Percentiles rank a stretch among this genome's conserved stretches.
Conservation (phyloP, 2,329 filamentous ascomycete species). For the Calycina marina region DNA sequence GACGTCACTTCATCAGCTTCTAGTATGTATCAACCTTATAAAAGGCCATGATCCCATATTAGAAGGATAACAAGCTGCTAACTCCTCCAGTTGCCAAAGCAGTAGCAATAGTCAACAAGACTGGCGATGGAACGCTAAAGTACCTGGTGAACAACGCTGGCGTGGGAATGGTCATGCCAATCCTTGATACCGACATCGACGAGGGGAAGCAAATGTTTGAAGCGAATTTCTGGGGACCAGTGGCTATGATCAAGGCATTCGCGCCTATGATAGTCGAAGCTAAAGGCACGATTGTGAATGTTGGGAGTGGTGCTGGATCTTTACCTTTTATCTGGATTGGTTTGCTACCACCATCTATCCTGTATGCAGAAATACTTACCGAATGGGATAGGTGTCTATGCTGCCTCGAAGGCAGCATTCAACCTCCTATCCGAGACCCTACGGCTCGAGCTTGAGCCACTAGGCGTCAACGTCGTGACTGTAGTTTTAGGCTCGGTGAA, state of each 20-base stretch:
- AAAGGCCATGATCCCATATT: too few species aligned
- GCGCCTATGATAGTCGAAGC: conserved; percentile 13
- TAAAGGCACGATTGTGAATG: conserved; percentile 18
- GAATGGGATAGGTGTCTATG: conserved; percentile 10
- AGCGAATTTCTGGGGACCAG: conserved; percentile 18
- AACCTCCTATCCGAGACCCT: conserved; percentile 3
- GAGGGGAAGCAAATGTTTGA: conserved; percentile 18
- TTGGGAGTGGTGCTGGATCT: conserved; percentile 8
- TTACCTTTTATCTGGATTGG: conserved; percentile 16
- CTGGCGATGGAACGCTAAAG: conserved; percentile 26
- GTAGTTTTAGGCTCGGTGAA: conserved; percentile 2
- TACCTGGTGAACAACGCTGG: conserved; percentile 31
- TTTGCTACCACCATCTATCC: conserved; percentile 16
- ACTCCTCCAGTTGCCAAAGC: conserved; percentile 20
- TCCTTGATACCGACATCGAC: conserved; percentile 17
- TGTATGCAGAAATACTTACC: too few species aligned
- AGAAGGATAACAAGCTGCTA: too few species aligned
- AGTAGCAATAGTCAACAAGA: conserved; percentile 18
- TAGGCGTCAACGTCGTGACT: conserved; percentile 6
- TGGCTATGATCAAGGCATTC: conserved; percentile 19
- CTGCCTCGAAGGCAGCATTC: conserved; percentile 5
- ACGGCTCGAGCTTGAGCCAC: conserved; percentile 7
- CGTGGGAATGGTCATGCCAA: conserved; percentile 14
- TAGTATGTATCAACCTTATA: background rate
- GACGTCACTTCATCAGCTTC: background rate